Evolutionary conservation across 2,329 filamentous ascomycete species (phyloP).

Genomic region (Xylaria sp.): DNA sequence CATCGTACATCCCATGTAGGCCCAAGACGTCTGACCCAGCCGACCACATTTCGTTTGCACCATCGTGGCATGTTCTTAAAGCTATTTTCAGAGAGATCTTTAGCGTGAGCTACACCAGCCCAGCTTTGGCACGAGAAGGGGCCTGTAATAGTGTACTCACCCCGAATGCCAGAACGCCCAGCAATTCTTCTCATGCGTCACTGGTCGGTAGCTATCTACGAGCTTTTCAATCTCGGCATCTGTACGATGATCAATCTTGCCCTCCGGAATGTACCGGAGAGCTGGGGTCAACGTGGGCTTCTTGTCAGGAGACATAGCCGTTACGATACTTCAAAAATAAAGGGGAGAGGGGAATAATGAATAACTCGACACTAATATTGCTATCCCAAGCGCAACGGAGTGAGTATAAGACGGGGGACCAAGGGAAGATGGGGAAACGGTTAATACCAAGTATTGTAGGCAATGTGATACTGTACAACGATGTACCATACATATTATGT

Average conservation of each 20-base stretch:
- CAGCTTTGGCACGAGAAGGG: not conserved
- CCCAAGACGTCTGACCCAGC: constrained; percentile 20
- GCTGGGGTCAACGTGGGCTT: constrained; percentile 20
- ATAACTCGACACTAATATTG: not conserved
- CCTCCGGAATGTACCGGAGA: constrained; percentile 16
- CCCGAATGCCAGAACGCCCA: constrained; percentile 25
- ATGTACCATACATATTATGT: not conserved
- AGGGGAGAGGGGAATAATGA: not conserved
- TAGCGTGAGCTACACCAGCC: not conserved
- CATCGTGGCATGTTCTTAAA: constrained; percentile 4
- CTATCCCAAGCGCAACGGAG: not conserved
- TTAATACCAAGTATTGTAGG: not conserved
- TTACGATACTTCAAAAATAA: not conserved
- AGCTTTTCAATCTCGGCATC: constrained; percentile 20
- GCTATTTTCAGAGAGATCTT: not conserved
- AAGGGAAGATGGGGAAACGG: not conserved
- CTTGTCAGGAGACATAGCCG: constrained; percentile 4
- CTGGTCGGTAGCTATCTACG: constrained; percentile 10
- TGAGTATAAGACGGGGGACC: too few relatives aligned
- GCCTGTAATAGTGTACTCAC: constrained; percentile 6
- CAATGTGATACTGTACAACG: not conserved
- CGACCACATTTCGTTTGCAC: constrained; percentile 1
- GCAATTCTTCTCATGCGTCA: constrained; percentile 23
- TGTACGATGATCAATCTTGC: constrained; percentile 12
- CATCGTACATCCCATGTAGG: constrained; percentile 24